Evolutionary conservation across 345 rosid genomes (phyloP).

Genomic region (Eutrema heterophyllum): DNA sequence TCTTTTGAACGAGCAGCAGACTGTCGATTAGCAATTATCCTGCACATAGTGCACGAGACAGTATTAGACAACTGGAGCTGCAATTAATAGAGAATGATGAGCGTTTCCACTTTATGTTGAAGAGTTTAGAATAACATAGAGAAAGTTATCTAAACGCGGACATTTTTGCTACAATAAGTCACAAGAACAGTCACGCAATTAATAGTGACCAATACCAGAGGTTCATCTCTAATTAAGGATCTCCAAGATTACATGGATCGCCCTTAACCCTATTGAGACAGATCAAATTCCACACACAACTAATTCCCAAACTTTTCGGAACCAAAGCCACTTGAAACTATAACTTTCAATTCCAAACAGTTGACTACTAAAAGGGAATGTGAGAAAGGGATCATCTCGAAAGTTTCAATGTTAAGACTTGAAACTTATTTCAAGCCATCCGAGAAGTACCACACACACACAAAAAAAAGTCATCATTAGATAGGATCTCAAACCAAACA

Average conservation of each 20-base stretch:
- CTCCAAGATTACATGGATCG: not conserved
- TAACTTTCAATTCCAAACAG: not conserved
- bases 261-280: not conserved
- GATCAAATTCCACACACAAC: not conserved
- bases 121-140: not conserved
- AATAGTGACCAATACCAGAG: not conserved
- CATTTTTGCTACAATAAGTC: not conserved
- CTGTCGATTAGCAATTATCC: conserved; percentile 88
- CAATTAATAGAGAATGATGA: not conserved
- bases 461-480: not conserved
- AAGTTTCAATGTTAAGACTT: not conserved
- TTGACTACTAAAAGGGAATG: conserved; percentile 1
- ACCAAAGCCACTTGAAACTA: conserved; percentile 9
- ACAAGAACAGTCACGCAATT: not conserved
- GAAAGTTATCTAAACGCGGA: not conserved
- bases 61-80: not conserved
- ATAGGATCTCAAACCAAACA: conserved; percentile 4
- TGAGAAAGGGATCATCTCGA: not conserved
- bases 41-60: conserved; percentile 18
- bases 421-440: not conserved
- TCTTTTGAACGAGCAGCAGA: conserved; percentile 94
- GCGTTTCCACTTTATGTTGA: not conserved
- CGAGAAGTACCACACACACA: not conserved
- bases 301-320: not conserved
- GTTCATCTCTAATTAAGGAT: not conserved